Evolutionary conservation across 345 rosid species (phyloP).

Genomic region (Conringia planisiliqua): DNA sequence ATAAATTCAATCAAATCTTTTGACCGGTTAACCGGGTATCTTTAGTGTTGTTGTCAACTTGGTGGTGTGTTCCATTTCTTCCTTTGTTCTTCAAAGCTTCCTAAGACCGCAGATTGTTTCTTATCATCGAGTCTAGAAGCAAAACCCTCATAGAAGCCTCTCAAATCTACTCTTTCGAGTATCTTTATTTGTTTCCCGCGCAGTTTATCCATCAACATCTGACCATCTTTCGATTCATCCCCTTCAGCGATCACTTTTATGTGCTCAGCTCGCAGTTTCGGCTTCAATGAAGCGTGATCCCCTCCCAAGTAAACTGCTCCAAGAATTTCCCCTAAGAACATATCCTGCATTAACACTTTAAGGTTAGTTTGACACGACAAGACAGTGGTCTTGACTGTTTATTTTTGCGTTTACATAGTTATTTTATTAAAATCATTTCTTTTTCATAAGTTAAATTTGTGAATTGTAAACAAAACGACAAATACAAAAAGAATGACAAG

Average conservation of each 20-base stretch:
- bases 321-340: constrained; percentile 74
- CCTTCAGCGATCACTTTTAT: constrained; percentile 57
- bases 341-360: constrained; percentile 45
- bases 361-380: neutral
- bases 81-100: constrained; percentile 70
- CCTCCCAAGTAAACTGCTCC: constrained; percentile 65
- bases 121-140: constrained; percentile 42
- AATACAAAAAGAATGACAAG: neutral
- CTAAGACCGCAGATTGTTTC: constrained; percentile 67
- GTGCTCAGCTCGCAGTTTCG: constrained; percentile 33
- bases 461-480: neutral
- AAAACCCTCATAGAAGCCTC: constrained; percentile 43
- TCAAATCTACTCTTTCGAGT: constrained; percentile 43
- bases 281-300: constrained; percentile 41
- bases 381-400: neutral
- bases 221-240: constrained; percentile 56
- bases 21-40: neutral
- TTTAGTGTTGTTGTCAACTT: neutral
- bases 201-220: constrained; percentile 35
- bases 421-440: too few species aligned
- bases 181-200: constrained; percentile 45
- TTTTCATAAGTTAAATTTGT: too few species aligned
- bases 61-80: constrained; percentile 57
- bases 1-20: neutral
- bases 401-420: neutral